A percentile compares a stretch with the other conserved stretches of the same genome.
These are phyloP conservation scores for Gracilaria gracilis DNA, from an alignment of 23 red algal species.

Conservation along the genomic window DNA sequence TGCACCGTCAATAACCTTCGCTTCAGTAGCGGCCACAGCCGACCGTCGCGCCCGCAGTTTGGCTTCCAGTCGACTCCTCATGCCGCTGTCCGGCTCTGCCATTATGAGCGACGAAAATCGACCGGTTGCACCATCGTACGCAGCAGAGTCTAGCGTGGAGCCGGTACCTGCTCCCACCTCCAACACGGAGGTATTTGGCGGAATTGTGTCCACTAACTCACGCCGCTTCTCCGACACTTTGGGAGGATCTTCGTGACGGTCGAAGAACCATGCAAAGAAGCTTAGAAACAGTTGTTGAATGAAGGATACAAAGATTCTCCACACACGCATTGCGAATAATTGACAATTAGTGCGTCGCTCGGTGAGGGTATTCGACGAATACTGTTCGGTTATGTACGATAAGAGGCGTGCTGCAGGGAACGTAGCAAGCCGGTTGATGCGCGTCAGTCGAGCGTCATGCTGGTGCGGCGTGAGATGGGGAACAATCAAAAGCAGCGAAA, in stretches of 20 bases:
- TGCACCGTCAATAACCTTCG: slow-evolving; percentile 28
- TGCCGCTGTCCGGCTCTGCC: slow-evolving; percentile 53
- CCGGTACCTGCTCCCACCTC: slow-evolving; percentile 64
- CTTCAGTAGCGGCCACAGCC: neutral
- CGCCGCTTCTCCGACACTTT: slow-evolving; percentile 31
- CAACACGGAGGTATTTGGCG: slow-evolving; percentile 28
- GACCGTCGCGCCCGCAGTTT: slow-evolving; percentile 10
- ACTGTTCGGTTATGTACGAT: too few species aligned
- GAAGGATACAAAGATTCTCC: slow-evolving; percentile 7
- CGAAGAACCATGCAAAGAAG: slow-evolving; percentile 46
- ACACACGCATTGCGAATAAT: neutral
- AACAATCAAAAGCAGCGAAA: too few species aligned
- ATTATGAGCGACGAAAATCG: slow-evolving; percentile 42
- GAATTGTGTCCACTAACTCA: slow-evolving; percentile 34
- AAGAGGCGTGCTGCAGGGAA: too few species aligned
- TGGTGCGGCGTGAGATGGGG: too few species aligned
- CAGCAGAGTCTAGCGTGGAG: slow-evolving; percentile 32
- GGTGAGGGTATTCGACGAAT: too few species aligned
- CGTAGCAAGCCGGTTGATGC: too few species aligned
- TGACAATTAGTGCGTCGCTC: too few species aligned
- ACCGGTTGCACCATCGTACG: slow-evolving; percentile 13
- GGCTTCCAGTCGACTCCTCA: slow-evolving; percentile 43
- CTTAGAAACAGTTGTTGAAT: neutral
- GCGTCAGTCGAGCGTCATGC: too few species aligned
- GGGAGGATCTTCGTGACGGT: slow-evolving; percentile 23